Percentiles rank a stretch among this genome's conserved stretches.
Evolutionary conservation across 176 grass and related monocot species (phyloP).

Genomic region (Zoysia pacifica): DNA sequence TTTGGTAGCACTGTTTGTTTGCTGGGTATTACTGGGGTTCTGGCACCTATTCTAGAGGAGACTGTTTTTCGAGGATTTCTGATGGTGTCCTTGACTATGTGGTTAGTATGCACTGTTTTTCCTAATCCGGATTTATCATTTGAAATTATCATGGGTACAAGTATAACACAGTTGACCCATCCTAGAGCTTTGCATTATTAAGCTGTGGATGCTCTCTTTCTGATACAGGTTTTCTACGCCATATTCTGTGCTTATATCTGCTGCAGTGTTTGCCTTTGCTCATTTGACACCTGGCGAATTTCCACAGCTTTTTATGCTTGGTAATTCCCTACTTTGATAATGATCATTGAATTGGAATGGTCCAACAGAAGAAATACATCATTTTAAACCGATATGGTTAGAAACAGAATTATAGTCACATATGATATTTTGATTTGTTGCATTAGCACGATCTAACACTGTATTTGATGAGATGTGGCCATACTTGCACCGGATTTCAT

Average conservation of each 20-base stretch:
- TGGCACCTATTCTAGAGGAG: slow-evolving; percentile 91
- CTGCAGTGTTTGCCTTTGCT: slow-evolving; percentile 81
- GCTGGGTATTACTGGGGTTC: slow-evolving; percentile 77
- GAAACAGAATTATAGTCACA: not conserved
- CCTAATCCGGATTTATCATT: slow-evolving; percentile 12
- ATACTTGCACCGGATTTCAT: not conserved
- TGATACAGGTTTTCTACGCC: slow-evolving; percentile 82
- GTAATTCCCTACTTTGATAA: slow-evolving; percentile 39
- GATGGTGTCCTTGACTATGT: slow-evolving; percentile 86
- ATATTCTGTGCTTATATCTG: slow-evolving; percentile 70
- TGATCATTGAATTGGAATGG: slow-evolving; percentile 4
- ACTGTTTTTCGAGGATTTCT: slow-evolving; percentile 96
- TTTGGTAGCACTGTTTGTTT: slow-evolving; percentile 73
- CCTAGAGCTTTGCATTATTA: slow-evolving; percentile 16
- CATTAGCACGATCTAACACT: not conserved
- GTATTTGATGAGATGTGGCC: not conserved
- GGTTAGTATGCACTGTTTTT: slow-evolving; percentile 47
- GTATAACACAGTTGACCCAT: slow-evolving; percentile 12
- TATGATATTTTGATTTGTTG: not conserved
- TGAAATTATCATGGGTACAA: slow-evolving; percentile 15
- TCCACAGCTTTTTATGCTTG: slow-evolving; percentile 86
- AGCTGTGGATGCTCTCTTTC: slow-evolving; percentile 1
- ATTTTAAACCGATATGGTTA: not conserved
- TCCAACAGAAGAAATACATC: not conserved
- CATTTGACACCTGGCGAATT: slow-evolving; percentile 96